Base-by-base conservation (phyloP, 495 filamentous ascomycete genomes). In the Aspergillus olivimuriae region DNA sequence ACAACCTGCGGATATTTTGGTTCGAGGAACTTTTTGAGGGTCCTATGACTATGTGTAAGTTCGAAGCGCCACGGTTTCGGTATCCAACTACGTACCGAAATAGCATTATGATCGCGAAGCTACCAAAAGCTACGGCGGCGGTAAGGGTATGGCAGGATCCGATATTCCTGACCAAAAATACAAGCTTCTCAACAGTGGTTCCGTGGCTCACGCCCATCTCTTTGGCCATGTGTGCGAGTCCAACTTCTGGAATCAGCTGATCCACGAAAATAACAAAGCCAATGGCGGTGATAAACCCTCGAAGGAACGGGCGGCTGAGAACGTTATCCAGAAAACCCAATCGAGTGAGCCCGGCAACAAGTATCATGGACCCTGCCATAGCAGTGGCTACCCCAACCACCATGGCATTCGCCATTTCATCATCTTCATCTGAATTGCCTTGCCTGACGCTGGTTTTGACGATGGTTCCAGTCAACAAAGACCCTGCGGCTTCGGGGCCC, bases 261-360 rank as follows among this genome's bases (percentile, higher is more conserved):
- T 97, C 92, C 21, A 96, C 86, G 34, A 94, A 75, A 57, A 99
- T 97, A 35, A 97, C 89, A 34, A 94, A 85, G 24, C 92, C 92
- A 59, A 99, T 88, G 23, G 94, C 91, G 37, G 84, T 90, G 63
- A 99, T 96, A 63, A 99, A 99, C 2, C 92, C 92, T 41, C 92
- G 72, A 21, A 97, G 66, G 50, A 99, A 95, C 0, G 92, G 94
- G 20, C 90, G 73, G 50, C 88, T 94, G 42, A 99, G 73, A 32
- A 99, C 90, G 57, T 85, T 94, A 57, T 99, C 92, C 47, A 99
- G 58, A 51, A 97, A 99, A 0, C 92, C 92, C n/a, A 99, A 68
- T 7, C 92, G 76, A 22, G 81, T 81, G 3, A 94, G 48, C 0
- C 92, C 92, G 20, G 91, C 89, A 34, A 84, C 63, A 16, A 97